Conservation (phyloP, 129 eudicot genomes). For the Centella asiatica region DNA sequence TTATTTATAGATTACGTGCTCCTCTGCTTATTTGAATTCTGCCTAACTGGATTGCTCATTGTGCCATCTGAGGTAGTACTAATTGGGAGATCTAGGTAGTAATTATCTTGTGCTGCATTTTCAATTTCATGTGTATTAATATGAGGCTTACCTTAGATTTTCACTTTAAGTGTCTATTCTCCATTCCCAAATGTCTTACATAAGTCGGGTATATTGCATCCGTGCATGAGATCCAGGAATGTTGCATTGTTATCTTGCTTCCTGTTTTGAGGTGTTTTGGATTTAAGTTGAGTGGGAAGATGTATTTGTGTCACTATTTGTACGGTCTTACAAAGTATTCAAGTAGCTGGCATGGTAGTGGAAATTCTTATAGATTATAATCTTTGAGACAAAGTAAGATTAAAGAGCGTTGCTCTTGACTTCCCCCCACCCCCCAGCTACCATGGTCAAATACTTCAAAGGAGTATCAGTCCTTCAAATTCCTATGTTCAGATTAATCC, state of each 20-base stretch:
- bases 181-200: neutral
- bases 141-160: neutral
- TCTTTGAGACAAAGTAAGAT: constrained; percentile 10
- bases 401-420: neutral
- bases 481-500: constrained; percentile 20
- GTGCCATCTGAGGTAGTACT: neutral
- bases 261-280: neutral
- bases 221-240: no score
- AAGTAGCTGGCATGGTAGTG: neutral
- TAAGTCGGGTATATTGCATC: neutral
- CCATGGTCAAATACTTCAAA: constrained; percentile 33
- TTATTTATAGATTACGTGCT: neutral
- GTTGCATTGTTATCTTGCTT: neutral
- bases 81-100: no score
- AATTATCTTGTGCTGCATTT: no score
- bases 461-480: constrained; percentile 23
- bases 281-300: no score
- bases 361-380: constrained; percentile 4
- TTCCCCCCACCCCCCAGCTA: constrained; percentile 27
- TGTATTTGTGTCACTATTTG: no score
- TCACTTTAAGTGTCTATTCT: neutral
- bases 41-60: neutral
- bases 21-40: neutral
- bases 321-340: neutral
- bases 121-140: neutral